Conservation (phyloP, 768 basidiomycete species). For the Polyporus arcularius region DNA sequence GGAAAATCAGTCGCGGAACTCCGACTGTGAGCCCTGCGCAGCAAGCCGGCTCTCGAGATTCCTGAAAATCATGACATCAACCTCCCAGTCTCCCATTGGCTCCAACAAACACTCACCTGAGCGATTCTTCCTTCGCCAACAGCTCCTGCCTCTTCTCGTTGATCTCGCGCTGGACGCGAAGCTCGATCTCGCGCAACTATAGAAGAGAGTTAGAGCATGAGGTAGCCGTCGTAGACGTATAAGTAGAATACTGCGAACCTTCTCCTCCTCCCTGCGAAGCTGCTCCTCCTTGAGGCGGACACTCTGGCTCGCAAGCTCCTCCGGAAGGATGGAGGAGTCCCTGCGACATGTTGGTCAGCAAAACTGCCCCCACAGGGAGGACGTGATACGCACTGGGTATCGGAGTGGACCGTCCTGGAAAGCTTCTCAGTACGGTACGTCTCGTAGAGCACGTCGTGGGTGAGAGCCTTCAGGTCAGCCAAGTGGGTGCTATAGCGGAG, state of each 20-base stretch:
- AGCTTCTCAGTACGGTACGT: conserved; percentile 98
- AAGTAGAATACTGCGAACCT: conserved; percentile 46
- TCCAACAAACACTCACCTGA: conserved; percentile 53
- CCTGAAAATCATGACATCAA: conserved; percentile 39
- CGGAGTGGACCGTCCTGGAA: conserved; percentile 83
- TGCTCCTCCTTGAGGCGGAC: conserved; percentile 99
- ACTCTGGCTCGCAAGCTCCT: conserved; percentile 95
- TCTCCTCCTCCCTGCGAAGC: conserved; percentile 94
- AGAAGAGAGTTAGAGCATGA: not conserved
- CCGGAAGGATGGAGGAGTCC: conserved; percentile 89
- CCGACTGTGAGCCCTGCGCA: conserved; percentile 81
- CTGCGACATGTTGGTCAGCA: conserved; percentile 40
- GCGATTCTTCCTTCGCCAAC: conserved; percentile 93
- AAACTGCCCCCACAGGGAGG: not conserved
- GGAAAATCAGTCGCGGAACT: conserved; percentile 65
- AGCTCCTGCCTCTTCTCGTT: conserved; percentile 97
- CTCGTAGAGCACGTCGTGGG: conserved; percentile 93
- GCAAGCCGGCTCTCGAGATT: conserved; percentile 90
- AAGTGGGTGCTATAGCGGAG: conserved; percentile 73
- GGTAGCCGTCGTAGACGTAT: not conserved
- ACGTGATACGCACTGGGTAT: conserved; percentile 54
- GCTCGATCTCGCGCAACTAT: conserved; percentile 93
- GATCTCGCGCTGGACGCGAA: conserved; percentile 97
- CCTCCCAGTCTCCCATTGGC: not conserved
- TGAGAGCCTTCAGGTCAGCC: conserved; percentile 91